These are phyloP conservation scores for Macrocybe gigantea DNA, from an alignment of 768 basidiomycete species.

Conservation along the genomic window DNA sequence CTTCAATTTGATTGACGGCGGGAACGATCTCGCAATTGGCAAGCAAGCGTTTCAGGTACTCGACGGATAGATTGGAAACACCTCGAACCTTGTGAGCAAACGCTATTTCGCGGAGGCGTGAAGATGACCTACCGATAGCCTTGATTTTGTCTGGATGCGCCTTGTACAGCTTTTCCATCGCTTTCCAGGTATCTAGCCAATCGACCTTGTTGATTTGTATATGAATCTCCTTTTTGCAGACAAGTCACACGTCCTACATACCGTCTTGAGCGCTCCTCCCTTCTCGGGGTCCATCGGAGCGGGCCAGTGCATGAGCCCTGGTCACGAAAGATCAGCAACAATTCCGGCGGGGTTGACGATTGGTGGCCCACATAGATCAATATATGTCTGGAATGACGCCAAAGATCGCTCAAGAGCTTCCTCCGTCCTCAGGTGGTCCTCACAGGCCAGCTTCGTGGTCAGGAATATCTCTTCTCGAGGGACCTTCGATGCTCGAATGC, in stretches of 20 bases:
- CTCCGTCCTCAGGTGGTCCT: conserved; percentile 51
- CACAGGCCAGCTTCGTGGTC: conserved; percentile 67
- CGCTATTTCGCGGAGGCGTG: conserved; percentile 2
- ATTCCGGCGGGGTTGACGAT: not conserved
- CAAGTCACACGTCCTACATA: too few species aligned
- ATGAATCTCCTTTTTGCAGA: too few species aligned
- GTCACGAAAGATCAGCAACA: not conserved
- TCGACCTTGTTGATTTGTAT: conserved; percentile 25
- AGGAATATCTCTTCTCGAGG: conserved; percentile 72
- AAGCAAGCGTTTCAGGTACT: conserved; percentile 58
- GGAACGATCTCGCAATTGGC: conserved; percentile 54
- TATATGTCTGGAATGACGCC: conserved; percentile 63
- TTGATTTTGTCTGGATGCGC: conserved; percentile 66
- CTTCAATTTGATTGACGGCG: conserved; percentile 77
- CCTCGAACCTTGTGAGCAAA: conserved; percentile 20
- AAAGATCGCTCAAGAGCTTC: conserved; percentile 67
- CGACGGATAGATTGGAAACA: conserved; percentile 67
- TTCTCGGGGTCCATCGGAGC: not conserved
- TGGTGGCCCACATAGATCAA: conserved; percentile 62
- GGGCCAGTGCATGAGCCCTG: not conserved
- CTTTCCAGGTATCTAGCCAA: conserved; percentile 77
- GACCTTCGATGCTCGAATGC: conserved; percentile 71
- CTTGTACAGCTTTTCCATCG: conserved; percentile 65
- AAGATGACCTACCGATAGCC: conserved; percentile 52
- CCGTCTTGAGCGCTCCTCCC: too few species aligned